Evolutionary conservation across 768 basidiomycete species (phyloP).

Genomic region (Roridomyces roridus): DNA sequence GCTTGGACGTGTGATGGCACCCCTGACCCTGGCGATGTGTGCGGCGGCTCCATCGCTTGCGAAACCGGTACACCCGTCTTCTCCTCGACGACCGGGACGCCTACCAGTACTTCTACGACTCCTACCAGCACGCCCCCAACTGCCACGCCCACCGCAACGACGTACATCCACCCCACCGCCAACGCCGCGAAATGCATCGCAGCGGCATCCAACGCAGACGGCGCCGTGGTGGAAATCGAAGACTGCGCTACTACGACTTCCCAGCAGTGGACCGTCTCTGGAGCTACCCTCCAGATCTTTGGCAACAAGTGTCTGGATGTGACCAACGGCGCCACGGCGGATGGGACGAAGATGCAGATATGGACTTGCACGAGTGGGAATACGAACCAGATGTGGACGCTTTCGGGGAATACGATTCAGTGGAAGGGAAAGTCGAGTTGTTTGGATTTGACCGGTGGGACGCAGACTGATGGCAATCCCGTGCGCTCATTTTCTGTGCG

Average conservation of each 20-base stretch:
- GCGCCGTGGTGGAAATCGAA: constrained; percentile 7
- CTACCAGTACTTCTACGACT: constrained; percentile 37
- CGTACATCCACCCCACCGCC: constrained; percentile 10
- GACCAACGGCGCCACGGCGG: no score
- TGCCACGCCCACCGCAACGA: constrained; percentile 6
- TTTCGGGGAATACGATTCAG: not conserved
- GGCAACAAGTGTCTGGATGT: not conserved
- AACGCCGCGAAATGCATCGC: constrained; percentile 12
- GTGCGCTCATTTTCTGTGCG: not conserved
- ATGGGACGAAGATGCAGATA: not conserved
- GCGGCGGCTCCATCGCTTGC: constrained; percentile 12
- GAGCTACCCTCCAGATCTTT: not conserved
- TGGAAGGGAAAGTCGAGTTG: no score
- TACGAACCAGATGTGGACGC: not conserved
- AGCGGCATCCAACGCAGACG: constrained; percentile 14
- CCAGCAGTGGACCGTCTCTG: no score
- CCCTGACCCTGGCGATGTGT: constrained; percentile 11
- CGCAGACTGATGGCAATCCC: no score
- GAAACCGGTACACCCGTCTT: constrained; percentile 15
- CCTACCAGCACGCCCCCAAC: not conserved
- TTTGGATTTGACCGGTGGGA: no score
- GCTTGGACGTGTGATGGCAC: constrained; percentile 15
- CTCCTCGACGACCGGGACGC: not conserved
- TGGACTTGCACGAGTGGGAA: no score
- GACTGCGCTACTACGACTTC: not conserved